These are phyloP conservation scores for Xylaria sp. DNA, from an alignment of 2,329 filamentous ascomycete genomes.

Conservation along the genomic window DNA sequence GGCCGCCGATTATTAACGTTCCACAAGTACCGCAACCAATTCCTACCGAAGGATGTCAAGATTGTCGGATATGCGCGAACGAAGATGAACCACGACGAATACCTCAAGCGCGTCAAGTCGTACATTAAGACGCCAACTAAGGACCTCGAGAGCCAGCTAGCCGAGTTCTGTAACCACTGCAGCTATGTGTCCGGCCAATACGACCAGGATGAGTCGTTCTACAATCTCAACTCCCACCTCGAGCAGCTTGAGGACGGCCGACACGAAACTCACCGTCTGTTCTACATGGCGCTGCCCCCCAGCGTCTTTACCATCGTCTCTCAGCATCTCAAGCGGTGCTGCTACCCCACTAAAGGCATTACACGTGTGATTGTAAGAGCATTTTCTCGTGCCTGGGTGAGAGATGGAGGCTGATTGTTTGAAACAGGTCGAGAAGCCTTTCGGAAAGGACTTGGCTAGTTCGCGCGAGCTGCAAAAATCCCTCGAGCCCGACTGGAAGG, in stretches of 20 bases:
- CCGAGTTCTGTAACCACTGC: constrained; percentile 86
- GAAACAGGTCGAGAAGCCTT: constrained; percentile 91
- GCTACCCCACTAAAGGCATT: constrained; percentile 89
- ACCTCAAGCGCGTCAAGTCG: constrained; percentile 89
- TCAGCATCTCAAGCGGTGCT: constrained; percentile 95
- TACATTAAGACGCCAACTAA: constrained; percentile 99
- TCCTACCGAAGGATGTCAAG: constrained; percentile 93
- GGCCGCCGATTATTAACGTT: constrained; percentile 26
- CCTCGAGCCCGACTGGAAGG: constrained; percentile 95
- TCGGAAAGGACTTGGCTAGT: constrained; percentile 94
- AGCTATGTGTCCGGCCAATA: constrained; percentile 97
- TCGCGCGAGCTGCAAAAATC: constrained; percentile 94
- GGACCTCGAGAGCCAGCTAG: constrained; percentile 92
- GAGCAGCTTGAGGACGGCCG: constrained; percentile 81
- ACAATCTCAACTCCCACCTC: constrained; percentile 81
- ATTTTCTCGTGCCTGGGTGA: background rate
- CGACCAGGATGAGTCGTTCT: constrained; percentile 94
- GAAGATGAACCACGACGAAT: constrained; percentile 98
- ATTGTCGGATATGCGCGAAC: constrained; percentile 99
- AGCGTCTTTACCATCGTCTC: constrained; percentile 98
- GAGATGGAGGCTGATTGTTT: constrained; percentile 11
- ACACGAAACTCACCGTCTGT: constrained; percentile 85
- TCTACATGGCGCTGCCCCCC: constrained; percentile 98
- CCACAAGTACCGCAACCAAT: constrained; percentile 91
- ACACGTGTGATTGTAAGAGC: constrained; percentile 85